phyloP scores from a whole-genome alignment of 2,329 filamentous ascomycete genomes.

The Tolypocladium amazonense region DNA sequence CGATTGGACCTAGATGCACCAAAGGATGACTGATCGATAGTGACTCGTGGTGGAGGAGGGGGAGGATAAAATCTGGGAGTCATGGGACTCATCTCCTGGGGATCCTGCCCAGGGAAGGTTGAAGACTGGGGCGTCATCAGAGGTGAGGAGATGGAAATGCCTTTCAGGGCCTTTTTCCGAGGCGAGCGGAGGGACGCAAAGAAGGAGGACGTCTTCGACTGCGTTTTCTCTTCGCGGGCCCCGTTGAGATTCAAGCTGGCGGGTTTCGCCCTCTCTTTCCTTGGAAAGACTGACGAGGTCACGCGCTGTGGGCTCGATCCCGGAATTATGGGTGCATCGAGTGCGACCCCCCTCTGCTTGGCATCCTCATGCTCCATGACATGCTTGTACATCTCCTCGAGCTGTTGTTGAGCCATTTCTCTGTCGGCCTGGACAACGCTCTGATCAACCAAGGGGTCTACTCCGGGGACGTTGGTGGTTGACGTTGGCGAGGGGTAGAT shows the following conservation, averaged over 20 bases:
- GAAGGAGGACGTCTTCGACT: slow-evolving; percentile 48
- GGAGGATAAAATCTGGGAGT: slow-evolving; percentile 48
- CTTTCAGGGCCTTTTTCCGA: slow-evolving; percentile 39
- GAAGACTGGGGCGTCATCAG: slow-evolving; percentile 54
- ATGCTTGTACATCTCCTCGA: slow-evolving; percentile 84
- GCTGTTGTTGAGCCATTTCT: slow-evolving; percentile 65
- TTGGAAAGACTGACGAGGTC: slow-evolving; percentile 19
- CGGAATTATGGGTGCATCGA: slow-evolving; percentile 29
- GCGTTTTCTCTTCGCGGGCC: slow-evolving; percentile 34
- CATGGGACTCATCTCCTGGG: slow-evolving; percentile 47
- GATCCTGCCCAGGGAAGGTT: slow-evolving; percentile 44
- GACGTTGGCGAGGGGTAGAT: slow-evolving; percentile 35
- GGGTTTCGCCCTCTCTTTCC: slow-evolving; percentile 39
- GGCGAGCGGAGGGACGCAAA: slow-evolving; percentile 53
- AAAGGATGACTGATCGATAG: slow-evolving; percentile 32
- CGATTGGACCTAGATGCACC: slow-evolving; percentile 13
- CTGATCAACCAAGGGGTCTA: slow-evolving; percentile 65
- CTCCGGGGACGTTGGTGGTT: slow-evolving; percentile 40
- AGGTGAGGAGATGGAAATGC: slow-evolving; percentile 51
- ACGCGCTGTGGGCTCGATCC: slow-evolving; percentile 13
- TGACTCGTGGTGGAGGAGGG: slow-evolving; percentile 45
- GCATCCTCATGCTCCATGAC: slow-evolving; percentile 82
- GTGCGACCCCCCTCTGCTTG: slow-evolving; percentile 43
- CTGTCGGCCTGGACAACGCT: slow-evolving; percentile 64
- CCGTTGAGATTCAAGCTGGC: slow-evolving; percentile 36